Evolutionary conservation across 192 early-diverging fungal genomes (phyloP).

Genomic region (Bifiguratus adelaidae): DNA sequence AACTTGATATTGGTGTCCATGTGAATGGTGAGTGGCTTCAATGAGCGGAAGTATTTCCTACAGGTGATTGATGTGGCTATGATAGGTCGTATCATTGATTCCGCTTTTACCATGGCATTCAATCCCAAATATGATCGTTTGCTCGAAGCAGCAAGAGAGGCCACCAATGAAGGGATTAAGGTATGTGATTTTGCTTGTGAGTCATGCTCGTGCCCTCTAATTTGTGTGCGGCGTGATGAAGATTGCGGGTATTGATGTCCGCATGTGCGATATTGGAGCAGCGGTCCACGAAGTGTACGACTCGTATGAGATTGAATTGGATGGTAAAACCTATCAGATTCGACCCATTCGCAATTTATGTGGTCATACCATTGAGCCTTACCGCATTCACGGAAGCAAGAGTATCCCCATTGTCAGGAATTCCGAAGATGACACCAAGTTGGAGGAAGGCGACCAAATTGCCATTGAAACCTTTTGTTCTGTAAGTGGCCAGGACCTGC

Average conservation of each 20-base stretch:
- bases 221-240: too few relatives aligned
- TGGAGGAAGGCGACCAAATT: slow-evolving; percentile 93
- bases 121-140: slow-evolving; percentile 83
- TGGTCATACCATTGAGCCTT: slow-evolving; percentile 88
- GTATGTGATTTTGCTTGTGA: slow-evolving; percentile 74
- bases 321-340: slow-evolving; percentile 87
- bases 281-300: slow-evolving; percentile 98
- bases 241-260: slow-evolving; percentile 98
- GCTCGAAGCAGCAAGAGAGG: slow-evolving; percentile 81
- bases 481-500: too few relatives aligned
- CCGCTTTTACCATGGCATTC: slow-evolving; percentile 87
- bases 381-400: slow-evolving; percentile 91
- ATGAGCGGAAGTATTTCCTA: too few relatives aligned
- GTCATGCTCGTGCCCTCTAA: slow-evolving; percentile 8
- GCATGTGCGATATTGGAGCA: slow-evolving; percentile 89
- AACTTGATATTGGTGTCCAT: slow-evolving; percentile 95
- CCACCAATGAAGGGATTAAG: slow-evolving; percentile 91
- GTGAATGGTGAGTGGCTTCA: slow-evolving; percentile 59
- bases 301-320: slow-evolving; percentile 91
- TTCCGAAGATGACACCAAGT: slow-evolving; percentile 72
- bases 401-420: slow-evolving; percentile 89
- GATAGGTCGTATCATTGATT: slow-evolving; percentile 84
- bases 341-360: slow-evolving; percentile 94
- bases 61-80: not conserved
- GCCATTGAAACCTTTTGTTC: slow-evolving; percentile 92